Base-by-base conservation (phyloP, 1,139 yeast genomes). In the Taphrina populina region DNA sequence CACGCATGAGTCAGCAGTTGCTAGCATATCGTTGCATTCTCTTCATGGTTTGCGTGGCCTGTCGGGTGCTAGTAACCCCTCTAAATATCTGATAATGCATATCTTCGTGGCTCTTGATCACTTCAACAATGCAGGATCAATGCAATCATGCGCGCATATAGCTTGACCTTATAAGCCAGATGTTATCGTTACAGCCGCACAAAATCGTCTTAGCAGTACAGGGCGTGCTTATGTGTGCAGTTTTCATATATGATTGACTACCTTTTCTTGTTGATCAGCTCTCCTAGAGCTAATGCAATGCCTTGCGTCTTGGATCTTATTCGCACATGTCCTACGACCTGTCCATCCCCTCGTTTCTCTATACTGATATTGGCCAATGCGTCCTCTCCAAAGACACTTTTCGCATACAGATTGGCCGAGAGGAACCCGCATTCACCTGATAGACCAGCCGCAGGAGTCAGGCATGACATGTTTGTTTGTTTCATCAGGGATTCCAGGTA, bases 231-330 rank as follows among this genome's bases (percentile, higher is more conserved):
- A n/a, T n/a, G n/a, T n/a, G n/a, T n/a, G n/a, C n/a, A n/a, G n/a
- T n/a, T n/a, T n/a, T n/a, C 11, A 27, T 7, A 27, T 27, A 8
- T 8, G 30, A 7, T 27, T 27, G 10, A 27, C 13, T 13, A 33
- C 8, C 10, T 32, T 17, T 43, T 49, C 46, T 49, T 49, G 26
- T 21, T 39, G 35, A 57, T 52, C 17, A 52, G 29, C 21, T 94
- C 98, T 63, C 99, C 99, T 65, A 94, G 76, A 3, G 95, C 84
- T 62, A 94, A 76, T 11, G 98, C 98, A 64, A 94, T 78, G 2
- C 98, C 98, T 75, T 94, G 98, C 26, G 97, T 96, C 79, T 92
- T 92, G 30, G 96, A 86, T 73, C 99, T 82, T 66, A 94, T 90
- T 73, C 98, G 83, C 45, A 92, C 95, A 67, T 90, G 96, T 8